Evolutionary conservation across 2,329 filamentous ascomycete species (phyloP), one percentile per base, ranked within the genome.

Genomic region (Pseudogymnoascus sp.): DNA sequence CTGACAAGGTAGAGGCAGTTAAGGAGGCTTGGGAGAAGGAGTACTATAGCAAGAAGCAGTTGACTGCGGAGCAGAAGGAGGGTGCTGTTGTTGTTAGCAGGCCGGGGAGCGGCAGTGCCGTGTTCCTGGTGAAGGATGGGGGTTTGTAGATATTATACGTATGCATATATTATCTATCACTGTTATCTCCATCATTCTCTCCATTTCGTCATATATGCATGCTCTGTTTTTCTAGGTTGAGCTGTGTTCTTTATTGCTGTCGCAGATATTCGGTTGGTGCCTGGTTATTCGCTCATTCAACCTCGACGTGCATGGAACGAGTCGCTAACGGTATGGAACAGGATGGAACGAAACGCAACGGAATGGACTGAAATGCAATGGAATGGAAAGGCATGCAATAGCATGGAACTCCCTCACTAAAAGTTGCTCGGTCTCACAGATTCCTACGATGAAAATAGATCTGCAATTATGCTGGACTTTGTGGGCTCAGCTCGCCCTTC

Each of bases 51-150:
- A 89, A 88, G 78, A 57, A 65, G 68, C 72, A 79, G 5, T 71
- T 86, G 66, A 88, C 81, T 0, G 82, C 85, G 21, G 90, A 95
- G 77, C 90, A 92, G 77, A 80, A 88, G 71, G 82, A 84, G 64
- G 86, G 86, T 61, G 93, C 93, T 0, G 88, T 97, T 65, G 90
- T 97, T 29, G 91, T 96, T 59, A 96, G 90, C 72, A 88, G 90
- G 75, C 95, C 95, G 0, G 90, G 90, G 4, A 86, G 87, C 68
- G 91, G 91, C 34, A 87, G 84, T 68, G 83, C 81, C 1, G 73
- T 86, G 12, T 83, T 80, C 64, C 66, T 78, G 54, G 75, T 80
- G 18, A 18, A 42, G 59, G 18, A 61, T n/a, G 59, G 37, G 1
- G 16, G 59, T 1, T 5, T 57, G 51, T 57, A 57, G 51, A 34